Evolutionary conservation across 352 stramenopile species (phyloP).

Genomic region (Peronosclerospora sorghi): DNA sequence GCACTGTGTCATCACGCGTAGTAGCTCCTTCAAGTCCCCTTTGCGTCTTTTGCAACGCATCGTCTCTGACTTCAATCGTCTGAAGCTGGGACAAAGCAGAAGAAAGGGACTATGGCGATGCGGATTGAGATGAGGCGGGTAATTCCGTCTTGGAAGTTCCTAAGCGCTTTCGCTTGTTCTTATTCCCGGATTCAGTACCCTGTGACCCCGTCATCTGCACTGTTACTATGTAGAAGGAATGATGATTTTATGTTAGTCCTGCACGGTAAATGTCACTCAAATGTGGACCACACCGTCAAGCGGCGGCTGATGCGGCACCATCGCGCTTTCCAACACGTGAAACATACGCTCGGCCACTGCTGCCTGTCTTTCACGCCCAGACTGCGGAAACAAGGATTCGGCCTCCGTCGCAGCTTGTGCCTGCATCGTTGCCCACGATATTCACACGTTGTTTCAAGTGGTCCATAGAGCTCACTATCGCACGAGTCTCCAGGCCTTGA

Average conservation of each 20-base stretch:
- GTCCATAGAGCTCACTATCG: conserved; percentile 79
- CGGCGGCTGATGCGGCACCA: no score
- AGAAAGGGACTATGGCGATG: neutral
- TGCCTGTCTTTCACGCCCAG: no score
- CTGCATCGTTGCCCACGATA: conserved; percentile 61
- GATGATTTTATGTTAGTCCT: no score
- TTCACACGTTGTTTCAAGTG: conserved; percentile 74
- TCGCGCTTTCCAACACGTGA: no score
- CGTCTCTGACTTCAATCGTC: conserved; percentile 20
- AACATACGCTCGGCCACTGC: no score
- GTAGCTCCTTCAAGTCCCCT: neutral
- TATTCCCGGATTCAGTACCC: neutral
- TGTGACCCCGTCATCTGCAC: conserved; percentile 6
- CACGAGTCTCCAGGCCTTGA: conserved; percentile 94
- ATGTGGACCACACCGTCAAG: no score
- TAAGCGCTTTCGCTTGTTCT: conserved; percentile 30
- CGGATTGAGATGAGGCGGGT: neutral
- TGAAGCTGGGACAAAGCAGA: conserved; percentile 8
- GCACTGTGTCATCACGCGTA: no score
- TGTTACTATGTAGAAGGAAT: no score
- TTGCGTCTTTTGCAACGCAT: no score
- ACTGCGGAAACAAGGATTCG: no score
- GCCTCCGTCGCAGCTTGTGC: no score
- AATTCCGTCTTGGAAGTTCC: conserved; percentile 3
- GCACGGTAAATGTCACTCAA: no score